Evolutionary conservation across 768 basidiomycete species (phyloP), one percentile per base, ranked within the genome.

Genomic region (Tricholoma furcatifolium): DNA sequence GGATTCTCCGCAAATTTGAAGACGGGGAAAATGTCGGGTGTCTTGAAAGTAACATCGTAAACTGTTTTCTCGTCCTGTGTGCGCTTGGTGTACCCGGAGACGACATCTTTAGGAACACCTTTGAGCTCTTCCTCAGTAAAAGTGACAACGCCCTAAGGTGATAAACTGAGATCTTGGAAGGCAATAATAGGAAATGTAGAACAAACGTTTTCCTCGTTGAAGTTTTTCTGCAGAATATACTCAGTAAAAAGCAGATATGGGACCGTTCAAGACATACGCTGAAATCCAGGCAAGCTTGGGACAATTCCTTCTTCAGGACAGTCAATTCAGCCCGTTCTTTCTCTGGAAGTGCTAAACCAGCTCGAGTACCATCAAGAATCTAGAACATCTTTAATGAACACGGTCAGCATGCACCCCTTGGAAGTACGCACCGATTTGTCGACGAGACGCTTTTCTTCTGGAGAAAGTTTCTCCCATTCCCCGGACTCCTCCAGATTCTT

Each of bases 191-290:
- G n/a, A n/a, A 11, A 40, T 20, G 30, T 24, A 12, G 12, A 17
- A 57, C 74, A 51, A 57, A 87, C 89, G 40, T 88, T 84, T 64
- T 94, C 92, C 67, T 95, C 91, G 60, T 93, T 93, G 72, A 87
- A 91, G 71, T 92, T 91, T 85, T 87, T 90, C 85, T 88, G 38
- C 21, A 41, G 56, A 60, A 44, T 21, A 53, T 41, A 38, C 18
- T 24, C 43, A 17, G 17, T n/a, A 17, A 50, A 17, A 43, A n/a
- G 36, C 18, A 27, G 6, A 42, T 40, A 23, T 35, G 17, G 20
- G 17, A 45, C 12, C 14, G 43, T 38, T 18, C 2, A n/a, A 10
- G 27, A 72, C 85, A 59, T 60, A 89, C 88, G 66, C 77, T 83
- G 61, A 93, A 93, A 63, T 89, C 85, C n/a, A 91, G 70, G 65